Percentiles rank a stretch among this genome's conserved stretches.
Conservation (phyloP, 2,329 filamentous ascomycete genomes). For the Xylaria hypoxylon region DNA sequence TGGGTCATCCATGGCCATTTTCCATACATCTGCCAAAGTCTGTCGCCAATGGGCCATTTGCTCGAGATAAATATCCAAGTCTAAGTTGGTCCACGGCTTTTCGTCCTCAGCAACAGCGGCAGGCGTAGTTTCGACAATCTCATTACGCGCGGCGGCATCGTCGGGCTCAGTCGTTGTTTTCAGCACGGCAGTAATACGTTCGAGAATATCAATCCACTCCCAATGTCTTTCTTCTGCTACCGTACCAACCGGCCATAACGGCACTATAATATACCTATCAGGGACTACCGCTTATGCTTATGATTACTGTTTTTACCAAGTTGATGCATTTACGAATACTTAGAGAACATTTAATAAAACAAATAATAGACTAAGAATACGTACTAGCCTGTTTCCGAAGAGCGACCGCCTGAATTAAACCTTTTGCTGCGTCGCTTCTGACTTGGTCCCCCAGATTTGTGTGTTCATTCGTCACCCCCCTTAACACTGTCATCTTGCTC, state of each 20-base stretch:
- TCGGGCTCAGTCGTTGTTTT: fast-evolving
- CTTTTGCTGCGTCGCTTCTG: not conserved
- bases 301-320: not conserved
- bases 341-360: not conserved
- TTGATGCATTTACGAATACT: not conserved
- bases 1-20: not conserved
- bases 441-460: not conserved
- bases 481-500: not conserved
- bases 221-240: not conserved
- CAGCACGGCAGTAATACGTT: not conserved
- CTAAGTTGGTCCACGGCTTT: not conserved
- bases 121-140: not conserved
- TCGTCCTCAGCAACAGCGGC: not conserved
- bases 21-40: not conserved
- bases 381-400: constrained; percentile 16
- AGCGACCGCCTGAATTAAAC: not conserved
- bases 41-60: constrained; percentile 16
- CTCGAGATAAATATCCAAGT: constrained; percentile 10
- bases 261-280: constrained; percentile 10
- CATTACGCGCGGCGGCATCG: fast-evolving
- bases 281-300: not conserved
- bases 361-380: not conserved
- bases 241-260: not conserved
- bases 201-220: constrained; percentile 1
- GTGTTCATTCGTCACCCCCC: not conserved